These are phyloP conservation scores for Dactylellina drechsleri DNA, from an alignment of 2,329 filamentous ascomycete species.

Conservation along the genomic window DNA sequence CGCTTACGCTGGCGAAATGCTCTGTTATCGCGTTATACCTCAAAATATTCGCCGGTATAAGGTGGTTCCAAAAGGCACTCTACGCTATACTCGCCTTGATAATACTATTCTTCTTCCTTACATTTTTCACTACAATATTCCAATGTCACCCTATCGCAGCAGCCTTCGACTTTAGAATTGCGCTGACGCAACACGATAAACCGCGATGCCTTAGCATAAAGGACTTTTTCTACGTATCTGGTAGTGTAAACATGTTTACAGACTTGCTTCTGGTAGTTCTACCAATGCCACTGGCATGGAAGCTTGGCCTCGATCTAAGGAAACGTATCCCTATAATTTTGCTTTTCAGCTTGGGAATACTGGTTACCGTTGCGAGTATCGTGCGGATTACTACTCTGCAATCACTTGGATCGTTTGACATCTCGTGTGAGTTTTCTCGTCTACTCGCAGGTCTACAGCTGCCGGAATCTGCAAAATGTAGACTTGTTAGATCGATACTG, in stretches of 20 bases:
- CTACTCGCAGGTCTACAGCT: no score
- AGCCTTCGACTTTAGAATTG: conserved; percentile 3
- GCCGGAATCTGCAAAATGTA: no score
- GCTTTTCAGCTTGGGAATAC: conserved; percentile 16
- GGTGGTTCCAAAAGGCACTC: conserved; percentile 14
- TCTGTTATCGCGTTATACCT: conserved; percentile 21
- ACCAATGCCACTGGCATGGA: conserved; percentile 21
- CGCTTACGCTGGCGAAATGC: conserved; percentile 24
- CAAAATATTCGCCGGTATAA: conserved; percentile 10
- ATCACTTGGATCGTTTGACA: not conserved
- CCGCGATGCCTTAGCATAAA: conserved; percentile 2
- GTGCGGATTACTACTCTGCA: conserved; percentile 12
- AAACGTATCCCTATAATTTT: conserved; percentile 13
- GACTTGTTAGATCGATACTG: not conserved
- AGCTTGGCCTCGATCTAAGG: not conserved
- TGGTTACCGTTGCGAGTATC: conserved; percentile 16
- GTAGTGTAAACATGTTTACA: conserved; percentile 16
- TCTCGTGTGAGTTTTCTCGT: conserved; percentile 13
- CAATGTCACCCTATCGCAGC: conserved; percentile 15
- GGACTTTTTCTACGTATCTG: conserved; percentile 17
- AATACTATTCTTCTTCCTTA: conserved; percentile 11
- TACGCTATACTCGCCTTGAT: conserved; percentile 8
- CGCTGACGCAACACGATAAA: not conserved
- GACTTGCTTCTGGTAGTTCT: conserved; percentile 14
- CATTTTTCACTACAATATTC: conserved; percentile 14